phyloP scores from a whole-genome alignment of 2,329 filamentous ascomycete species.

The Trichoderma sp. region DNA sequence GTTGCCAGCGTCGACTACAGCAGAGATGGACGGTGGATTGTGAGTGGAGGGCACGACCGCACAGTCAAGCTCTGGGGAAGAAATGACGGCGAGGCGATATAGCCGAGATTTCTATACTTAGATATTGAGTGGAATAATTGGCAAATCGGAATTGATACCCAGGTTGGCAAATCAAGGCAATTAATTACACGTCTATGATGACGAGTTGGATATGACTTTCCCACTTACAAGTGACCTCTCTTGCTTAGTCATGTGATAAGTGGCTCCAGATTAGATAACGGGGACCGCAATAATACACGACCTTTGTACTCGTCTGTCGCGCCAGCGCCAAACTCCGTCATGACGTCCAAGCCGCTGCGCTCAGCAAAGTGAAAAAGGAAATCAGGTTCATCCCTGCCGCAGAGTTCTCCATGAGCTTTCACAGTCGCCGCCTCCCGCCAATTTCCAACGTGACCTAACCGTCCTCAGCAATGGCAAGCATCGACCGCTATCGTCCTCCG shows the following conservation, averaged over 20 bases:
- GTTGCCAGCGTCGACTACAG: conserved; percentile 90
- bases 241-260: conserved; percentile 28
- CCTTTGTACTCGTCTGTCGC: conserved; percentile 4
- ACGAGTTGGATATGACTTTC: neutral
- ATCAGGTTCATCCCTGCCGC: neutral
- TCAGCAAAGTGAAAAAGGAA: conserved; percentile 7
- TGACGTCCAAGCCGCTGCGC: conserved; percentile 4
- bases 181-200: neutral
- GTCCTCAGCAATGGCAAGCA: conserved; percentile 54
- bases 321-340: conserved; percentile 10
- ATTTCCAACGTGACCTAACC: conserved; percentile 34
- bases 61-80: conserved; percentile 96
- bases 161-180: neutral
- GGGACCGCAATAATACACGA: conserved; percentile 10
- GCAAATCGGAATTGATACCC: conserved; percentile 19
- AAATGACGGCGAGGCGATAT: conserved; percentile 67
- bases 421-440: conserved; percentile 26
- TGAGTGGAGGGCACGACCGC: conserved; percentile 89
- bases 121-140: conserved; percentile 5
- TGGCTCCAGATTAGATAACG: conserved; percentile 32
- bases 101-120: conserved; percentile 20
- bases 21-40: conserved; percentile 85
- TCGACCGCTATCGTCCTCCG: conserved; percentile 60
- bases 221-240: neutral
- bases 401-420: conserved; percentile 33